Conservation (phyloP, 495 filamentous ascomycete species). For the Hyaloscypha bicolor region DNA sequence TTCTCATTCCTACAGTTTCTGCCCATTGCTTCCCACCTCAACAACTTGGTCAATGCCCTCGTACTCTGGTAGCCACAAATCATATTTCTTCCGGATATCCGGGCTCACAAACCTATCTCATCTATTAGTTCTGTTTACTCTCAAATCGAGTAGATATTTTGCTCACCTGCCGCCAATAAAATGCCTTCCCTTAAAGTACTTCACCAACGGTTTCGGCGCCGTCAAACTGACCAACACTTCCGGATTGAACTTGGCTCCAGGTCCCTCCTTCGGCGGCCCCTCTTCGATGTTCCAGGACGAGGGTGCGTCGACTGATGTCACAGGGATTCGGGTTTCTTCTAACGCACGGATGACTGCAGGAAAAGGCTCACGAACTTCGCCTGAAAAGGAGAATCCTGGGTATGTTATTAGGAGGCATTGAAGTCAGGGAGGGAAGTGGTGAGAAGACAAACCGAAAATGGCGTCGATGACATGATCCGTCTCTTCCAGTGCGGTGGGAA, state of each 20-base stretch:
- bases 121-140: background rate
- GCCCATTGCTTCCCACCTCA: slow-evolving; percentile 65
- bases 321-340: slow-evolving; percentile 68
- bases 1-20: slow-evolving; percentile 49
- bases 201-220: slow-evolving; percentile 91
- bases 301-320: slow-evolving; percentile 89
- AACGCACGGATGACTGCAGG: slow-evolving; percentile 76
- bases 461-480: slow-evolving; percentile 87
- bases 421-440: background rate
- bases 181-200: slow-evolving; percentile 80
- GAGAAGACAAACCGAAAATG: slow-evolving; percentile 69
- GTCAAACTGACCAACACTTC: slow-evolving; percentile 82
- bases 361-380: slow-evolving; percentile 89
- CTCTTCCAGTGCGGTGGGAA: slow-evolving; percentile 61
- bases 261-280: slow-evolving; percentile 77
- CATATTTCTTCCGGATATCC: slow-evolving; percentile 84
- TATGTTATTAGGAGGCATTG: slow-evolving; percentile 7
- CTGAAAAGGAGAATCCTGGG: slow-evolving; percentile 88
- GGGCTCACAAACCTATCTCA: slow-evolving; percentile 68
- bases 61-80: slow-evolving; percentile 80
- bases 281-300: slow-evolving; percentile 90
- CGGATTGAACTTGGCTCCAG: slow-evolving; percentile 80
- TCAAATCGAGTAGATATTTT: background rate
- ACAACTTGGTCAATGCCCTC: slow-evolving; percentile 87
- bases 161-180: slow-evolving; percentile 78